Evolutionary conservation across 495 filamentous ascomycete genomes (phyloP), one percentile per base, ranked within the genome.

Genomic region (Hyaloscypha bicolor): DNA sequence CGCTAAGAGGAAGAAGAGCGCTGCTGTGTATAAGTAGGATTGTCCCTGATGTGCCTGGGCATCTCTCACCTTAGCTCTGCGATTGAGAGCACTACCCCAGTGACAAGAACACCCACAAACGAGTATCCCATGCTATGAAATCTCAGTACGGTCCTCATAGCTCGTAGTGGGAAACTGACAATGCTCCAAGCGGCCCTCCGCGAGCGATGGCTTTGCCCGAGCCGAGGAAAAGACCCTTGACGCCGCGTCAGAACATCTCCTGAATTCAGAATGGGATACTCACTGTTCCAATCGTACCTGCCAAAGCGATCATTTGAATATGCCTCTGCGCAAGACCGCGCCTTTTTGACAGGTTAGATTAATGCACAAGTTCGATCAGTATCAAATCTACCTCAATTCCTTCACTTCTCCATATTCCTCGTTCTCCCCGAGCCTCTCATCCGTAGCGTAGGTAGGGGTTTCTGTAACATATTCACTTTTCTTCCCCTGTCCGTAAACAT

Each of bases 231-330:
- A 72, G 39, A 53, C 71, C 70, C 70, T 72, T 29, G 9, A 42
- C 29, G n/a, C 29, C 11, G 45, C 1, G 66, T 53, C 55, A 64
- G 30, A 37, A 3, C 31, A 57, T 16, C 4, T 45, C 8, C 6
- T 63, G 30, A 19, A 14, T 55, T 37, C 19, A 48, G 48, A 57
- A 30, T 33, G 9, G 35, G 35, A 25, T 60, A 62, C 66, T 55
- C 63, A 72, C 70, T 35, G 69, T 74, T 16, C 72, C 72, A 53
- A 73, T 71, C 9, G 71, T 69, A 55, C 91, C 90, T 37, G 92
- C 92, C 68, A 96, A 91, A 4, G 92, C 93, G 83, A 96, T 94
- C 86, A 93, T 87, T 68, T 88, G 87, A 69, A 92, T 85, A 63
- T 92, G 89, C 42, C 88, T 83, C 6, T 88, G 83, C 64, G 86